Base-by-base conservation (phyloP, 2,329 filamentous ascomycete genomes). In the Neurospora sp. region DNA sequence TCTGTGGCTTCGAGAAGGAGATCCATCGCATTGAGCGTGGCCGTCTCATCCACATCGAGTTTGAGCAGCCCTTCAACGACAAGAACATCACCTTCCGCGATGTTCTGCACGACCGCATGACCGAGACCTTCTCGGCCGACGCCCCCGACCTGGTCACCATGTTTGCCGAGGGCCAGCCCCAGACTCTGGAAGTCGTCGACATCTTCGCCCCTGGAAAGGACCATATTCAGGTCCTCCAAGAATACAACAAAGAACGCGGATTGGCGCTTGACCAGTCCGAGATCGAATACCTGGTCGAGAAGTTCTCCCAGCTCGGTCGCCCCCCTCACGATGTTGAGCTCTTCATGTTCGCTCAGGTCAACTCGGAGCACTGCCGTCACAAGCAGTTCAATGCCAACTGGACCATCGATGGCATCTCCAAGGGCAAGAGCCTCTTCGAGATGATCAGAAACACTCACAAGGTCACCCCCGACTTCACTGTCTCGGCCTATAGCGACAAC, bases 341-440 rank as follows among this genome's bases (percentile, higher is more conserved):
- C 28, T 98, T 98, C 85, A 98, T 98, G 96, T 99, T 98, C 80
- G 95, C 95, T 17, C 96, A 99, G 82, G 95, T 99, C 79, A 98
- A 98, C 84, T 98, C 95, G 3, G 96, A 99, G 84, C 95, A 98
- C 81, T 97, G 85, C 74, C 84, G 85, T 33, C 85, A 87, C 79
- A 97, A 97, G 84, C 92, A 96, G 76, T 99, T 99, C 87, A 99
- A 99, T 80, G 94, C 96, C 38, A 90, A 90, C 71, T 99, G 96
- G 93, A 96, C 90, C 17, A 96, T 99, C 76, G 94, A 99, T 79
- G 94, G 94, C 68, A 85, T 91, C 74, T 83, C 85, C 73, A 96
- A 94, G 85, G 86, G 88, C 66, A 87, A 91, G 78, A 95, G 91
- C 74, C 85, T 99, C 8, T 99, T 99, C 78, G 89, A 89, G 42